phyloP scores from a whole-genome alignment of 805 yeast species.

The Ogataea kodamae region DNA sequence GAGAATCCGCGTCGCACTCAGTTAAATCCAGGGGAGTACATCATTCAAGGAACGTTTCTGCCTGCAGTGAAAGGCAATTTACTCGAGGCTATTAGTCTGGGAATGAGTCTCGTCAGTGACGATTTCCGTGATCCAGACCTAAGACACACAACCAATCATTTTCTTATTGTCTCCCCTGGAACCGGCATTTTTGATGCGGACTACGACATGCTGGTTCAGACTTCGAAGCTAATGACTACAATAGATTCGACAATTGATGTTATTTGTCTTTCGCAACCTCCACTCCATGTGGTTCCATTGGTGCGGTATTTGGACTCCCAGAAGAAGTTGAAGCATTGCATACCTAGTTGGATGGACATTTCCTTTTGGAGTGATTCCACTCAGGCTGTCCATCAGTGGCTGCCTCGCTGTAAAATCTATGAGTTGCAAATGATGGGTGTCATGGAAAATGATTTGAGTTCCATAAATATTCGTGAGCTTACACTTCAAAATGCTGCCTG shows the following conservation, averaged over 20 bases:
- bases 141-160: slow-evolving; percentile 87
- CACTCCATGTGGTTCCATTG: slow-evolving; percentile 87
- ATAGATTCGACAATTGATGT: slow-evolving; percentile 87
- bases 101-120: slow-evolving; percentile 71
- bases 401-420: slow-evolving; percentile 91
- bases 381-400: slow-evolving; percentile 59
- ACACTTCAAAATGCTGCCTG: slow-evolving; percentile 36
- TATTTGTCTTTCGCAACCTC: slow-evolving; percentile 84
- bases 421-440: slow-evolving; percentile 98
- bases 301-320: slow-evolving; percentile 63
- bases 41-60: slow-evolving; percentile 59
- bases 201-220: slow-evolving; percentile 65
- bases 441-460: slow-evolving; percentile 82
- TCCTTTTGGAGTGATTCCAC: slow-evolving; percentile 77
- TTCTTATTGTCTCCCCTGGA: slow-evolving; percentile 84
- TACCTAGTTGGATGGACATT: slow-evolving; percentile 94
- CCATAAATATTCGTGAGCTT: slow-evolving; percentile 62
- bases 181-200: slow-evolving; percentile 93
- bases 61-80: slow-evolving; percentile 90
- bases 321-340: slow-evolving; percentile 59
- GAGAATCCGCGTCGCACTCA: slow-evolving; percentile 34
- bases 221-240: slow-evolving; percentile 70
- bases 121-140: slow-evolving; percentile 82
- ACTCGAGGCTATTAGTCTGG: slow-evolving; percentile 81
- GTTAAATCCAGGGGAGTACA: slow-evolving; percentile 32